A percentile compares a stretch with the other conserved stretches of the same genome.
These are phyloP conservation scores for Xylaria scruposa DNA, from an alignment of 495 filamentous ascomycete genomes.

Conservation along the genomic window DNA sequence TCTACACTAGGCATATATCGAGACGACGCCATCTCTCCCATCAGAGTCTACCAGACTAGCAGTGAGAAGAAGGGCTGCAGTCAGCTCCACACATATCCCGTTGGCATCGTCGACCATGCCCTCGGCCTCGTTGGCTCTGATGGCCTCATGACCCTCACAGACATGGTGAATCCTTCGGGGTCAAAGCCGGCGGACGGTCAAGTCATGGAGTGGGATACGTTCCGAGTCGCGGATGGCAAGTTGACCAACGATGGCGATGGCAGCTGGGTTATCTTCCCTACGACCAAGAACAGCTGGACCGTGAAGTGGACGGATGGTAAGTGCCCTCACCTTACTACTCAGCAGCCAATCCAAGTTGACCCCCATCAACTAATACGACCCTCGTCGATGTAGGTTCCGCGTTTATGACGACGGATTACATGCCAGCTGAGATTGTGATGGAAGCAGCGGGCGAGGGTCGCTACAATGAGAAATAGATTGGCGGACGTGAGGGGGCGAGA, in stretches of 20 bases:
- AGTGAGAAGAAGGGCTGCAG: conserved; percentile 33
- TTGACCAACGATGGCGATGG: conserved; percentile 41
- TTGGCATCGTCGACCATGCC: conserved; percentile 40
- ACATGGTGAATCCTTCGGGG: conserved; percentile 44
- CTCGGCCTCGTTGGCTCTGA: conserved; percentile 45
- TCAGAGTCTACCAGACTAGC: conserved; percentile 35
- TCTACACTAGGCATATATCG: conserved; percentile 35
- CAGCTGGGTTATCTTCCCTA: conserved; percentile 46
- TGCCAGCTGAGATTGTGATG: conserved; percentile 45
- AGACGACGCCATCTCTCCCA: conserved; percentile 23
- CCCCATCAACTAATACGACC: conserved; percentile 11
- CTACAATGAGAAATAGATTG: conserved; percentile 33
- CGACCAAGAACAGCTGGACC: conserved; percentile 34
- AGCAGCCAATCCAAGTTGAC: not conserved
- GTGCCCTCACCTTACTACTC: conserved; percentile 16
- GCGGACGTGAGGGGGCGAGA: not conserved
- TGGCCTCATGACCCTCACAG: conserved; percentile 43
- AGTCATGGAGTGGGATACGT: conserved; percentile 44
- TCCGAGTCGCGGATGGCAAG: conserved; percentile 37
- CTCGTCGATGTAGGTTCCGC: conserved; percentile 36
- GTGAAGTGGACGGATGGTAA: conserved; percentile 50
- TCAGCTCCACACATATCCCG: conserved; percentile 47
- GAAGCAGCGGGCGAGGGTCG: conserved; percentile 39
- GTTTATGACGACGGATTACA: conserved; percentile 43
- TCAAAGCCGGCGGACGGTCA: conserved; percentile 37